Conservation (phyloP, 108 stramenopile genomes). For the Chaetoceros muelleri region DNA sequence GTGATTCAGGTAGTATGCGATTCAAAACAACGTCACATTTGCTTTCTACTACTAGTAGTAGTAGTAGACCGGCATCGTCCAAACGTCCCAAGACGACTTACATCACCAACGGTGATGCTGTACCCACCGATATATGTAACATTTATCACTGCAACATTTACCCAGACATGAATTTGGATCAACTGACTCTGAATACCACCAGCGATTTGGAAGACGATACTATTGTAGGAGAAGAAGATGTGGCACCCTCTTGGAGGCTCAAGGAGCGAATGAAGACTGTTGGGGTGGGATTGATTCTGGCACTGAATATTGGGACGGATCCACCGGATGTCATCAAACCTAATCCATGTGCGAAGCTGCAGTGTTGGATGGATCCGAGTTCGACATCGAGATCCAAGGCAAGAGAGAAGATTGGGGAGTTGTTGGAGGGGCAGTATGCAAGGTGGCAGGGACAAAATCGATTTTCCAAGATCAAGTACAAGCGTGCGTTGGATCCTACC, state of each 20-base stretch:
- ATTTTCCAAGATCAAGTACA: slow-evolving; percentile 51
- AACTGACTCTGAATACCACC: no score
- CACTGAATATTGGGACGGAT: slow-evolving; percentile 94
- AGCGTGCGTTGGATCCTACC: slow-evolving; percentile 86
- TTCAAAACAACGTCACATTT: no score
- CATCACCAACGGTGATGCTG: no score
- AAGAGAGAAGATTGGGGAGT: slow-evolving; percentile 76
- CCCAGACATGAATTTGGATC: no score
- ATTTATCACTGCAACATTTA: no score
- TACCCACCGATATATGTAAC: no score
- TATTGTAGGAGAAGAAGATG: neutral
- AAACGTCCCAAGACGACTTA: neutral
- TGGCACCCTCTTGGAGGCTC: slow-evolving; percentile 83
- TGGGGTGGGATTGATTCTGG: slow-evolving; percentile 87
- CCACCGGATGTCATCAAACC: slow-evolving; percentile 91
- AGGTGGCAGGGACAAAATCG: slow-evolving; percentile 66
- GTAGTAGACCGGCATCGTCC: no score
- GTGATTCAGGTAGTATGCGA: no score
- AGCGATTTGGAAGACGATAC: no score
- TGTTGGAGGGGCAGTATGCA: slow-evolving; percentile 86
- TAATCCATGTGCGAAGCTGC: slow-evolving; percentile 80
- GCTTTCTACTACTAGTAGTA: no score
- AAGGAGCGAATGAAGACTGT: slow-evolving; percentile 91
- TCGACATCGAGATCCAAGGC: slow-evolving; percentile 64
- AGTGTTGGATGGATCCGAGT: slow-evolving; percentile 94